Conservation (phyloP, 2,329 filamentous ascomycete genomes). For the Endocalyx cinctus region DNA sequence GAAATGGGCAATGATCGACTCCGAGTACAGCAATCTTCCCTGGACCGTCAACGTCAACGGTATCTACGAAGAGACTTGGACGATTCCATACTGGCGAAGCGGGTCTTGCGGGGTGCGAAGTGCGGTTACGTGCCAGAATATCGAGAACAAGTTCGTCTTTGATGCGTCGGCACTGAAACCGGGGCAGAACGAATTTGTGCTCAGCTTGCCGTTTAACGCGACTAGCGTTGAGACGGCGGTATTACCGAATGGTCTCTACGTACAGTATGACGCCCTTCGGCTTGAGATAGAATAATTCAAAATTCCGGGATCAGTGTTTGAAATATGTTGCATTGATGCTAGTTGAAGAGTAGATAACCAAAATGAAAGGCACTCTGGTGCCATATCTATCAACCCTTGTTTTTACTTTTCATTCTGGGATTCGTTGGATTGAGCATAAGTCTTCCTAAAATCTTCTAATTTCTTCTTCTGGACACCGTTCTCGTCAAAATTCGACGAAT, state of each 20-base stretch:
- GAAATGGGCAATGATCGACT: slow-evolving; percentile 49
- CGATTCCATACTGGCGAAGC: slow-evolving; percentile 53
- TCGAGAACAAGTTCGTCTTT: slow-evolving; percentile 54
- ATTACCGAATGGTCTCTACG: slow-evolving; percentile 48
- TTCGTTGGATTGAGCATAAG: too few relatives aligned
- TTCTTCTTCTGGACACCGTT: slow-evolving; percentile 45
- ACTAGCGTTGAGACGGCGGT: slow-evolving; percentile 54
- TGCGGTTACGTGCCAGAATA: slow-evolving; percentile 55
- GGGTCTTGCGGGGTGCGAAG: slow-evolving; percentile 56
- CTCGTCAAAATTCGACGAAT: slow-evolving; percentile 49
- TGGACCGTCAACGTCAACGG: slow-evolving; percentile 38
- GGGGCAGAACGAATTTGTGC: slow-evolving; percentile 48
- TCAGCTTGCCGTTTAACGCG: slow-evolving; percentile 53
- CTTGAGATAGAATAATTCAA: slow-evolving; percentile 51
- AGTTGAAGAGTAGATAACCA: too few relatives aligned
- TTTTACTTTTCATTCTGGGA: too few relatives aligned
- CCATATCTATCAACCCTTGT: too few relatives aligned
- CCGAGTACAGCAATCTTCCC: slow-evolving; percentile 49
- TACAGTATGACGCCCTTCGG: slow-evolving; percentile 60
- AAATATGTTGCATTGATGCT: too few relatives aligned
- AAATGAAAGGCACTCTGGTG: too few relatives aligned
- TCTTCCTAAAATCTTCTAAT: slow-evolving; percentile 36
- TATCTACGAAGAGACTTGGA: slow-evolving; percentile 42
- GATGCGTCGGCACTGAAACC: slow-evolving; percentile 39
- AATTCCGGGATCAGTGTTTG: too few relatives aligned